Evolutionary conservation across 371 early-diverging fungal species (phyloP).

Genomic region (Catenaria anguillulae): DNA sequence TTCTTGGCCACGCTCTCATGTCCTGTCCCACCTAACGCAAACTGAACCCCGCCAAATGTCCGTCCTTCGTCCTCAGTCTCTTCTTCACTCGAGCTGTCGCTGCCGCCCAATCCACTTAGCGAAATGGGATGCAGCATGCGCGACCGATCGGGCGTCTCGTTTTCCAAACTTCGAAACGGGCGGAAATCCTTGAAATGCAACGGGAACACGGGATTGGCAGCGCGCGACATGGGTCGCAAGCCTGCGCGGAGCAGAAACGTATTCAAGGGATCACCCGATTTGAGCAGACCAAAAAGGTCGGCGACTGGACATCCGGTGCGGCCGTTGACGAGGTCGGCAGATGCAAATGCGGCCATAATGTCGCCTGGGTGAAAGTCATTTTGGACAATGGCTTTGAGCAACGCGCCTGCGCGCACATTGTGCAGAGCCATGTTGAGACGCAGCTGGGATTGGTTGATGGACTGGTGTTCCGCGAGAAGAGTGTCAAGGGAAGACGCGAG

Average conservation of each 20-base stretch:
- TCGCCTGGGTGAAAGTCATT: conserved; percentile 26
- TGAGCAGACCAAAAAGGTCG: not conserved
- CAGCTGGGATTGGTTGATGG: conserved; percentile 20
- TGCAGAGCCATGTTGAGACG: conserved; percentile 23
- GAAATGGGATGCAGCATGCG: not conserved
- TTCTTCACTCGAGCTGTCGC: not conserved
- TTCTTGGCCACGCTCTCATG: too few relatives aligned
- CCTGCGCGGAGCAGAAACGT: conserved; percentile 2
- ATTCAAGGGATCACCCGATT: not conserved
- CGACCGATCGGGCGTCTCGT: not conserved
- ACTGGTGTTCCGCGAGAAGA: conserved; percentile 20
- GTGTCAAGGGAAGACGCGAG: conserved; percentile 25
- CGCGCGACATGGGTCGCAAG: not conserved
- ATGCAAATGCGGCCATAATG: conserved; percentile 21
- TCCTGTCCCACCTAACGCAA: not conserved
- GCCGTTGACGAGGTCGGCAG: conserved; percentile 12
- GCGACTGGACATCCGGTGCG: not conserved
- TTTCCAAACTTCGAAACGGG: not conserved
- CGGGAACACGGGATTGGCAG: not conserved
- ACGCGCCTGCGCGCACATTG: conserved; percentile 16
- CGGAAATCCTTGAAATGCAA: not conserved
- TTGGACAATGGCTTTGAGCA: conserved; percentile 23
- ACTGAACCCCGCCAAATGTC: not conserved
- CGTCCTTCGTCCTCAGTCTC: not conserved
- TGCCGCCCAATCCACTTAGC: not conserved